A percentile compares a stretch with the other conserved stretches of the same genome.
Conservation (phyloP, 306 rosid species). For the Gleditsia sinensis region DNA sequence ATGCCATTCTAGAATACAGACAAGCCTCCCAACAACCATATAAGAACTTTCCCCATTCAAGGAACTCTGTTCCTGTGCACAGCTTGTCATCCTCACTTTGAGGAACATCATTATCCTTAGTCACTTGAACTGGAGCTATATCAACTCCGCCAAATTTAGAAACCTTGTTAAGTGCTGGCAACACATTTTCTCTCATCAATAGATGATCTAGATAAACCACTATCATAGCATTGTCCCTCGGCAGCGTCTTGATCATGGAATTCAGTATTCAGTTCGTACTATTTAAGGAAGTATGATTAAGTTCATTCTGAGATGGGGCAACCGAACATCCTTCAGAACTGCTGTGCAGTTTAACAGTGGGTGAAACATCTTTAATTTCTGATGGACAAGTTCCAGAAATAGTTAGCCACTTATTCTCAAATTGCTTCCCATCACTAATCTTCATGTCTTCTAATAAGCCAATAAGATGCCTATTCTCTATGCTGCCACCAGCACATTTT, state of each 20-base stretch:
- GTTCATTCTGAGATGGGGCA: conserved; percentile 32
- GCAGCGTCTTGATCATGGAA: no score
- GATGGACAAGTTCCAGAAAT: conserved; percentile 26
- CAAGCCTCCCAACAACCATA: no score
- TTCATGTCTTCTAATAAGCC: conserved; percentile 34
- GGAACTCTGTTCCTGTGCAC: conserved; percentile 34
- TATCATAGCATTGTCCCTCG: no score
- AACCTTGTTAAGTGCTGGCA: no score
- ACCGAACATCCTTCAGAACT: conserved; percentile 40
- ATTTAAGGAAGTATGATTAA: conserved; percentile 8
- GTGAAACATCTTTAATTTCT: conserved; percentile 32
- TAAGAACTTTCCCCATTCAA: conserved; percentile 24
- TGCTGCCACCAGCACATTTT: conserved; percentile 21
- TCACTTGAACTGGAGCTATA: conserved; percentile 26
- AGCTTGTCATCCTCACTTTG: conserved; percentile 33
- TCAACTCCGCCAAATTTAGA: conserved; percentile 36
- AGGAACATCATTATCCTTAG: conserved; percentile 35
- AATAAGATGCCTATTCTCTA: no score
- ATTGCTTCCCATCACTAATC: conserved; percentile 33
- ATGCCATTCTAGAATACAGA: no score
- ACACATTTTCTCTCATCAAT: no score
- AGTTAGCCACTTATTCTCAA: conserved; percentile 34
- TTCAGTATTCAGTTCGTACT: conserved; percentile 15
- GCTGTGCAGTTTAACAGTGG: conserved; percentile 33
- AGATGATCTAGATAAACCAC: no score